Percentiles rank a stretch among this genome's conserved stretches.
Evolutionary conservation across 805 yeast species (phyloP).

Genomic region (Yamadazyma takamatsuzukensis): DNA sequence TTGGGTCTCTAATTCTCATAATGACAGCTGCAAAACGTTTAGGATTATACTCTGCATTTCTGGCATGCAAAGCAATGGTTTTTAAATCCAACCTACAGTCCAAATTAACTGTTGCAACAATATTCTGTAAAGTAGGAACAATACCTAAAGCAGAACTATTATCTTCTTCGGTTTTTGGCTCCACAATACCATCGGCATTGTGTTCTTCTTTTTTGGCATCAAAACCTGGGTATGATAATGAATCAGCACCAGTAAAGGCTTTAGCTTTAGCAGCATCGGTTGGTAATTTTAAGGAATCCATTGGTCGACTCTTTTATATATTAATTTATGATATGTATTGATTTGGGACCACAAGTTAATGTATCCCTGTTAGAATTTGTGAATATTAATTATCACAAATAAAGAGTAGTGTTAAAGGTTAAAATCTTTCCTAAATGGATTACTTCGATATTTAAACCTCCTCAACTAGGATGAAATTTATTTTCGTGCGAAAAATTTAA

Average conservation of each 20-base stretch:
- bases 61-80: constrained; percentile 96
- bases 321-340: constrained; percentile 3
- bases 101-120: constrained; percentile 95
- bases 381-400: too few species aligned
- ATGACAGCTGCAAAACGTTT: constrained; percentile 99
- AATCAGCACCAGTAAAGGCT: constrained; percentile 64
- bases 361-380: too few species aligned
- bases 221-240: constrained; percentile 61
- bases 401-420: too few species aligned
- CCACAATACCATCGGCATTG: constrained; percentile 22
- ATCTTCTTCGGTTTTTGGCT: constrained; percentile 46
- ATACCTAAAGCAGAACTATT: constrained; percentile 88
- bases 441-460: too few species aligned
- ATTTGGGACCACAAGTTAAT: constrained; percentile 39
- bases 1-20: constrained; percentile 98
- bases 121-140: constrained; percentile 92
- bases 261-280: constrained; percentile 76
- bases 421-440: too few species aligned
- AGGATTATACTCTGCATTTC: constrained; percentile 98
- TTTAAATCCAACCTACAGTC: constrained; percentile 95
- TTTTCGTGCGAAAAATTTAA: constrained; percentile 2
- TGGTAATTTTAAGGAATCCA: constrained; percentile 75
- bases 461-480: constrained; percentile 7
- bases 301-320: constrained; percentile 19
- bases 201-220: constrained; percentile 24